Evolutionary conservation across 2,329 filamentous ascomycete species (phyloP).

Genomic region (Colletotrichum higginsianum): DNA sequence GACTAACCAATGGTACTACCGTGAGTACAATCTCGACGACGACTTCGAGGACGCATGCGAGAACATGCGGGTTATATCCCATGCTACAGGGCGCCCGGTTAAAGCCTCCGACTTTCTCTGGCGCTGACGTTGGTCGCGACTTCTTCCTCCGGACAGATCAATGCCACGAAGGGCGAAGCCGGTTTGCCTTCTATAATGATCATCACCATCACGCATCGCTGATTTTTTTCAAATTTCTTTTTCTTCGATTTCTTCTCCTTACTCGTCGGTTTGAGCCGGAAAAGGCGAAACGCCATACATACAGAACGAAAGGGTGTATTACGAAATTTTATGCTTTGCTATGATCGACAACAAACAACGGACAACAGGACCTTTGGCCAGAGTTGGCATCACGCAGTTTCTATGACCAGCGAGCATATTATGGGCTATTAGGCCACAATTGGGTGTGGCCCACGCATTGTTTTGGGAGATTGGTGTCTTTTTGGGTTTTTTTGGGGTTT

Average conservation of each 20-base stretch:
- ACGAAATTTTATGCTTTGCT: slow-evolving; percentile 17
- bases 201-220: background rate
- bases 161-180: background rate
- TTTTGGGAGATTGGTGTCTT: background rate
- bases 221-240: too few species aligned
- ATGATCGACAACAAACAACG: slow-evolving; percentile 6
- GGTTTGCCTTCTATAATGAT: too few species aligned
- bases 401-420: slow-evolving; percentile 2
- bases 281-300: background rate
- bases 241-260: too few species aligned
- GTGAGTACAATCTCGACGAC: slow-evolving; percentile 39
- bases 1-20: slow-evolving; percentile 35
- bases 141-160: background rate
- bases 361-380: background rate
- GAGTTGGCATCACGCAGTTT: background rate
- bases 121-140: background rate
- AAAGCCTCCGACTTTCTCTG: slow-evolving; percentile 33
- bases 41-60: slow-evolving; percentile 38
- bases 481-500: background rate
- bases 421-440: background rate
- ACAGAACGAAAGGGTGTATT: background rate
- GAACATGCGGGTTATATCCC: slow-evolving; percentile 27
- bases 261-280: background rate
- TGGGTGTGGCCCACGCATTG: background rate
- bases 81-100: slow-evolving; percentile 33